Evolutionary conservation across 2,329 filamentous ascomycete genomes (phyloP).

Genomic region (Colletotrichum melonis): DNA sequence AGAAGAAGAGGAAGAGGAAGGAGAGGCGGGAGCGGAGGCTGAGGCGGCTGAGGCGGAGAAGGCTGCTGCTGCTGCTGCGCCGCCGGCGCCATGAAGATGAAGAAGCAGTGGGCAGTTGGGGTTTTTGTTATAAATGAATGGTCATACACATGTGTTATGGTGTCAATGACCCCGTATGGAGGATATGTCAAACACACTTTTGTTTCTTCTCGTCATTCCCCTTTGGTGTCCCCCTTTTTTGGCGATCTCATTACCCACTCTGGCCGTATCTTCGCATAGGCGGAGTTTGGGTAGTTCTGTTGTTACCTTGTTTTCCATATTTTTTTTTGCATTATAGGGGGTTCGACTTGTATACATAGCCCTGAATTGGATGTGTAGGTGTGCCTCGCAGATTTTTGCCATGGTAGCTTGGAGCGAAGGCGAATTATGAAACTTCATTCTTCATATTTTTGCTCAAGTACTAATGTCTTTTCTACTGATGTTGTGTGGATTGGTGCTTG

Average conservation of each 20-base stretch:
- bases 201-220: not conserved
- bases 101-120: not conserved
- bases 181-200: slow-evolving; percentile 16
- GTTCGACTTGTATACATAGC: slow-evolving; percentile 7
- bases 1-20: slow-evolving; percentile 16
- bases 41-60: slow-evolving; percentile 14
- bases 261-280: slow-evolving; percentile 9
- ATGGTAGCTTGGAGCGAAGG: slow-evolving; percentile 26
- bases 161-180: slow-evolving; percentile 7
- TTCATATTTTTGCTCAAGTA: too few species aligned
- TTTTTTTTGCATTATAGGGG: slow-evolving; percentile 8
- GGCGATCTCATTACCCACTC: not conserved
- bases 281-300: slow-evolving; percentile 11
- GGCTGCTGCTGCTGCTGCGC: slow-evolving; percentile 8
- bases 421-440: not conserved
- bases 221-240: not conserved
- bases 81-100: slow-evolving; percentile 8
- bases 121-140: not conserved
- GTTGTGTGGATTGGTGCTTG: not conserved
- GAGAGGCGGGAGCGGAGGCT: not conserved
- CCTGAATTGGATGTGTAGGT: slow-evolving; percentile 6
- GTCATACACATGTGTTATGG: slow-evolving; percentile 10
- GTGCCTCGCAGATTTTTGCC: not conserved
- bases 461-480: too few species aligned
- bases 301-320: not conserved